Evolutionary conservation across 768 basidiomycete genomes (phyloP).

Genomic region (Termitomyces sp.): DNA sequence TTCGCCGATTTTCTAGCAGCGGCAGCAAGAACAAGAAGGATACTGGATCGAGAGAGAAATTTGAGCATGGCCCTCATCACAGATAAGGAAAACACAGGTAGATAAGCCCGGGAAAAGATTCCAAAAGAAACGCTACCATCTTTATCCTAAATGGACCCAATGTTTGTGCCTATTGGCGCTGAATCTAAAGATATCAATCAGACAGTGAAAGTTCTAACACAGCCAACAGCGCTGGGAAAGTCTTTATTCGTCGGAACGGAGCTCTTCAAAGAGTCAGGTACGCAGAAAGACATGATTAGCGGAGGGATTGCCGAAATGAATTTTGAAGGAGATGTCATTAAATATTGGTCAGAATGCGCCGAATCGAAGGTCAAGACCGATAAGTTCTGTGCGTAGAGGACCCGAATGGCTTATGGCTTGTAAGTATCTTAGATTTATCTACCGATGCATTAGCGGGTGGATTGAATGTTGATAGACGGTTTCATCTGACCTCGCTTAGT

Average conservation of each 20-base stretch:
- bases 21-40: neutral
- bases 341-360: no score
- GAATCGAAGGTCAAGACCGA: neutral
- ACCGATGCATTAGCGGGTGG: neutral
- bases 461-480: neutral
- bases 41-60: neutral
- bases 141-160: neutral
- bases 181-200: no score
- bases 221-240: neutral
- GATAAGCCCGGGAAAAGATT: no score
- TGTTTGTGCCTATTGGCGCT: neutral
- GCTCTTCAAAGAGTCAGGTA: neutral
- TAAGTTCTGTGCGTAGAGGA: neutral
- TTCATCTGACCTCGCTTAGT: neutral
- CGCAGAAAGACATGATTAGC: neutral
- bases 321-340: neutral
- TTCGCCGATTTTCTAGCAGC: neutral
- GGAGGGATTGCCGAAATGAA: no score
- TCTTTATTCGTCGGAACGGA: neutral
- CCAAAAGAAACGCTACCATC: no score
- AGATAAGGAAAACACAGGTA: neutral
- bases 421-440: neutral
- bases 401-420: no score
- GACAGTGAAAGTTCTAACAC: neutral
- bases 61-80: neutral